Evolutionary conservation across 805 yeast genomes (phyloP).

Genomic region (Suhomyces vadensis): DNA sequence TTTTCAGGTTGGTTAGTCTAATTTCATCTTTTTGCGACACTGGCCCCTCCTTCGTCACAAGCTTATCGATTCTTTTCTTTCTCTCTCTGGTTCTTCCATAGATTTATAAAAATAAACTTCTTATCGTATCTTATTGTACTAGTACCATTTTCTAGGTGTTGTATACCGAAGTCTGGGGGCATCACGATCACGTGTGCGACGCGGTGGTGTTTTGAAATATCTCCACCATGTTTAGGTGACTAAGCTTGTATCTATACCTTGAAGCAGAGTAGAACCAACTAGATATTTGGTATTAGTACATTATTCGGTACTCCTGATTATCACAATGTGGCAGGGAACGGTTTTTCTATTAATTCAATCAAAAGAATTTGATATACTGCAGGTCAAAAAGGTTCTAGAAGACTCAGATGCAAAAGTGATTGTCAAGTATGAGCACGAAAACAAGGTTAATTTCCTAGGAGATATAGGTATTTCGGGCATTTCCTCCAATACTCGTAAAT

Average conservation of each 20-base stretch:
- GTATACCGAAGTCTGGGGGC: no score
- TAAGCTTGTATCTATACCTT: no score
- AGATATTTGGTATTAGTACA: no score
- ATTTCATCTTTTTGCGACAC: no score
- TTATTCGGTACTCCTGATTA: no score
- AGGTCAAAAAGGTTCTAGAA: conserved; percentile 15
- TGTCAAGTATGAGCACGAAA: conserved; percentile 19
- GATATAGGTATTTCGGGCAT: not conserved
- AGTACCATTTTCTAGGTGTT: no score
- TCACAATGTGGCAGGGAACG: conserved; percentile 21
- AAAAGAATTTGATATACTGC: conserved; percentile 13
- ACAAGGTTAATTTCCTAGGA: conserved; percentile 19
- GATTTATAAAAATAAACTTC: conserved; percentile 1
- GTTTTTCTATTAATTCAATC: conserved; percentile 24
- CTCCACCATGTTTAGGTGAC: not conserved
- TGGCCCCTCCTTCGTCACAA: no score
- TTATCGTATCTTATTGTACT: no score
- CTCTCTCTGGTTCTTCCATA: conserved; percentile 1
- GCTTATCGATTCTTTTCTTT: not conserved
- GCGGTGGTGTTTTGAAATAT: not conserved
- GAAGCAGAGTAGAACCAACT: not conserved
- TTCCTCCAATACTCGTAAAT: not conserved
- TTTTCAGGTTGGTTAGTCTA: no score
- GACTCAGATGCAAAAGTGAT: conserved; percentile 24
- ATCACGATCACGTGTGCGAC: conserved; percentile 2